Evolutionary conservation across 306 rosid genomes (phyloP).

Genomic region (Trichosanthes truncata): DNA sequence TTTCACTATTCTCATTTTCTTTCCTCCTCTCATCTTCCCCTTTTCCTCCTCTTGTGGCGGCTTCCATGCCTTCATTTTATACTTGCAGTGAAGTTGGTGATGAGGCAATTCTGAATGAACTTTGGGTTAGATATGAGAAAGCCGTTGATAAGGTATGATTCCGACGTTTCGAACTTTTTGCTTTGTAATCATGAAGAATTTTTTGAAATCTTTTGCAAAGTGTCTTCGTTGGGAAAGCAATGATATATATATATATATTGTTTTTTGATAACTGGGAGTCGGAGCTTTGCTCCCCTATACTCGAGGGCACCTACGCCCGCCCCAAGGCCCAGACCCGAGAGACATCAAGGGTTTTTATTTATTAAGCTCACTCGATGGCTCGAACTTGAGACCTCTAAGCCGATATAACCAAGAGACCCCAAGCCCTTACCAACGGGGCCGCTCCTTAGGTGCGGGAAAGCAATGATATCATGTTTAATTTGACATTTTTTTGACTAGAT

Average conservation of each 20-base stretch:
- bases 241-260: no score
- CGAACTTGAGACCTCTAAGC: no score
- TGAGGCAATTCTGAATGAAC: slow-evolving; percentile 76
- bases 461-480: not conserved
- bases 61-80: not conserved
- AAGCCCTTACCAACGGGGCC: no score
- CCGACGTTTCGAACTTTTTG: not conserved
- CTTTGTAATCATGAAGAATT: not conserved
- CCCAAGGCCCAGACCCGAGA: no score
- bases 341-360: no score
- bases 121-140: slow-evolving; percentile 81
- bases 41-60: not conserved
- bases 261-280: no score
- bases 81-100: slow-evolving; percentile 72
- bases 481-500: not conserved
- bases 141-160: slow-evolving; percentile 63
- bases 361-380: no score
- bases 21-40: not conserved
- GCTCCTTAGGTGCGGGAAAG: no score
- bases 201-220: not conserved
- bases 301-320: no score
- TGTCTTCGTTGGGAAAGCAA: not conserved
- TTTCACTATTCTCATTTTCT: not conserved
- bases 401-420: no score
- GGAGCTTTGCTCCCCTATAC: no score